Evolutionary conservation across 176 grass and related monocot genomes (phyloP).

Genomic region (Triticum urartu): DNA sequence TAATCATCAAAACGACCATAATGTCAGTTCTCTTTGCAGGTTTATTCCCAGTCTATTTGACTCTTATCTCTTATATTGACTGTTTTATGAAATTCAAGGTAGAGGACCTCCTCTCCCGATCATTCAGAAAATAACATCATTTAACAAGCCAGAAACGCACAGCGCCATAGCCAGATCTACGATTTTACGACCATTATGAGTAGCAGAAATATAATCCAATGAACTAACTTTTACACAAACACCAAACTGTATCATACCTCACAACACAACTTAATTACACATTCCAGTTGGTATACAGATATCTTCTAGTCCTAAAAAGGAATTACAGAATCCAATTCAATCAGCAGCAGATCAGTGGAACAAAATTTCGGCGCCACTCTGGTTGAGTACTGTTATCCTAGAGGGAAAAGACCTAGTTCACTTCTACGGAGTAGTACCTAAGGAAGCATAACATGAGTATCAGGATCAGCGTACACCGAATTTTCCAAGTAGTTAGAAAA

Average conservation of each 20-base stretch:
- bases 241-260: background rate
- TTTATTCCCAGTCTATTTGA: background rate
- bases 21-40: background rate
- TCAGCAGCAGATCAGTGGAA: background rate
- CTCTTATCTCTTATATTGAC: background rate
- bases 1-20: background rate
- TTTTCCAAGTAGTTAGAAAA: background rate
- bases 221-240: background rate
- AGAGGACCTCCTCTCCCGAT: background rate
- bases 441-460: background rate
- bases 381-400: background rate
- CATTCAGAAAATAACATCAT: background rate
- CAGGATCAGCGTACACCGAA: background rate
- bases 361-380: background rate
- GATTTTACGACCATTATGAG: background rate
- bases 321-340: background rate
- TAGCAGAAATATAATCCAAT: background rate
- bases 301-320: background rate
- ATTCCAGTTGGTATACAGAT: background rate
- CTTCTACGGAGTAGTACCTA: background rate
- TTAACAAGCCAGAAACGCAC: background rate
- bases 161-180: background rate
- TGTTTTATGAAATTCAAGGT: background rate
- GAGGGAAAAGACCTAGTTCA: background rate
- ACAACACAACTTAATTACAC: background rate